Evolutionary conservation across 2,329 filamentous ascomycete genomes (phyloP).

Genomic region (Sporothrix variecibatus): DNA sequence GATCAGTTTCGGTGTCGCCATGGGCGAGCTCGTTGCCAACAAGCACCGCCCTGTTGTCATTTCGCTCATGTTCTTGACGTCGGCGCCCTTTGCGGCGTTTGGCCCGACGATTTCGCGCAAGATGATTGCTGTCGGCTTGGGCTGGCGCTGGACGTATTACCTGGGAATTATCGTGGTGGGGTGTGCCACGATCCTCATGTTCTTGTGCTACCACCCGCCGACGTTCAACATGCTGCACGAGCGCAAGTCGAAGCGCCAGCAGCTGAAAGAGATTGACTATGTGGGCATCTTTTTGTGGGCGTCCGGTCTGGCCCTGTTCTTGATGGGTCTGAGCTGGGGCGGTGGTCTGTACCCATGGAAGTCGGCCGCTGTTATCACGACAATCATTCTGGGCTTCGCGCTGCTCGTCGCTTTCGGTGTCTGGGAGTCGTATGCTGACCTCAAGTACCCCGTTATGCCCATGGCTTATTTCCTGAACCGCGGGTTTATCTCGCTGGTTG

Average conservation of each 20-base stretch:
- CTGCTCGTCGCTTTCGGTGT: conserved; percentile 42
- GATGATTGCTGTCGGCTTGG: conserved; percentile 40
- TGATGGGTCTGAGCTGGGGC: conserved; percentile 50
- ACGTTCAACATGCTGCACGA: conserved; percentile 45
- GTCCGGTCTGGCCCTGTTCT: conserved; percentile 46
- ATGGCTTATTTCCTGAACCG: conserved; percentile 18
- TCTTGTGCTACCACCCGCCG: conserved; percentile 46
- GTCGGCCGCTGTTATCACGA: conserved; percentile 42
- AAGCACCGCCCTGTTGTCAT: conserved; percentile 43
- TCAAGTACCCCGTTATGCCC: conserved; percentile 29
- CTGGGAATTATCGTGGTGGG: conserved; percentile 43
- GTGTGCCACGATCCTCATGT: conserved; percentile 40
- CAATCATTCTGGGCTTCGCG: conserved; percentile 41
- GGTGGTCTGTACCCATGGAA: conserved; percentile 46
- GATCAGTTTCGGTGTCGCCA: conserved; percentile 42
- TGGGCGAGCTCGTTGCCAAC: conserved; percentile 47
- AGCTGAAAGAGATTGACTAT: conserved; percentile 45
- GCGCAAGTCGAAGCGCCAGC: conserved; percentile 40
- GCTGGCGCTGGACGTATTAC: conserved; percentile 46
- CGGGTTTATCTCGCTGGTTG: not conserved
- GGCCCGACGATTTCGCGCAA: conserved; percentile 42
- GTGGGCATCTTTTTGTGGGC: conserved; percentile 49
- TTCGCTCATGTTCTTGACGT: conserved; percentile 41
- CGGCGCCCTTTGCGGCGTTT: conserved; percentile 41
- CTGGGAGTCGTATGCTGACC: conserved; percentile 41